A percentile compares a stretch with the other conserved stretches of the same genome.
phyloP scores from a whole-genome alignment of 169 alveolate genomes.

The Eimeria zaria region DNA sequence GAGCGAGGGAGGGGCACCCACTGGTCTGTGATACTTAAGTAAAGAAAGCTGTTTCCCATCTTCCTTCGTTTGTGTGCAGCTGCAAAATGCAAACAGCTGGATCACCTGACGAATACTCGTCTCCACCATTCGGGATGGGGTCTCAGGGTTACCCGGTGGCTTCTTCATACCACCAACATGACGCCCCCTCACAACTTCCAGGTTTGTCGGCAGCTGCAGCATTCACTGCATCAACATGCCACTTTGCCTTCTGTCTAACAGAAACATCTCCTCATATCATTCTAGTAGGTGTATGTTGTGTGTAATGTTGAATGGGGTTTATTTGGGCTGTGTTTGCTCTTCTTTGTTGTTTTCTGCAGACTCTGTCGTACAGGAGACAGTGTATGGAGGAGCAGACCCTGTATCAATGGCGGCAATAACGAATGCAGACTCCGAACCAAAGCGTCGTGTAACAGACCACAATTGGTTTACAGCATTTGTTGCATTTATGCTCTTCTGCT shows the following conservation, averaged over 20 bases:
- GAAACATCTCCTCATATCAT: not conserved
- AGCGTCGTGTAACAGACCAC: constrained; percentile 62
- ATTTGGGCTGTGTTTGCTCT: not conserved
- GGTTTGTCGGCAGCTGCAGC: not conserved
- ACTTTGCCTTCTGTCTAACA: not conserved
- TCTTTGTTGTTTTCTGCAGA: not conserved
- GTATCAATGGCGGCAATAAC: not conserved
- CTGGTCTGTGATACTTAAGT: not conserved
- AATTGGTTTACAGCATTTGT: constrained; percentile 47
- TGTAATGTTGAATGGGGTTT: not conserved
- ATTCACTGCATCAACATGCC: not conserved
- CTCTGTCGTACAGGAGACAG: not conserved
- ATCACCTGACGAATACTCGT: not conserved
- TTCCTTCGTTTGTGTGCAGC: not conserved
- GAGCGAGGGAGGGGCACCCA: not conserved
- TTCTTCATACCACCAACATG: not conserved
- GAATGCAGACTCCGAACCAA: not conserved
- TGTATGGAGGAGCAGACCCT: not conserved
- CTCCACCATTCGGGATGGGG: constrained; percentile 3
- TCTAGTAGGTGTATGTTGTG: not conserved
- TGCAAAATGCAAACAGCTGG: constrained; percentile 40
- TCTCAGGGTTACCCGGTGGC: constrained; percentile 21
- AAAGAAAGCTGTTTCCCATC: not conserved
- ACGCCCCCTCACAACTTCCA: constrained; percentile 2
- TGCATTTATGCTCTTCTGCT: constrained; percentile 9